Conservation (phyloP, 352 stramenopile genomes). For the Phytophthora pistaciae region DNA sequence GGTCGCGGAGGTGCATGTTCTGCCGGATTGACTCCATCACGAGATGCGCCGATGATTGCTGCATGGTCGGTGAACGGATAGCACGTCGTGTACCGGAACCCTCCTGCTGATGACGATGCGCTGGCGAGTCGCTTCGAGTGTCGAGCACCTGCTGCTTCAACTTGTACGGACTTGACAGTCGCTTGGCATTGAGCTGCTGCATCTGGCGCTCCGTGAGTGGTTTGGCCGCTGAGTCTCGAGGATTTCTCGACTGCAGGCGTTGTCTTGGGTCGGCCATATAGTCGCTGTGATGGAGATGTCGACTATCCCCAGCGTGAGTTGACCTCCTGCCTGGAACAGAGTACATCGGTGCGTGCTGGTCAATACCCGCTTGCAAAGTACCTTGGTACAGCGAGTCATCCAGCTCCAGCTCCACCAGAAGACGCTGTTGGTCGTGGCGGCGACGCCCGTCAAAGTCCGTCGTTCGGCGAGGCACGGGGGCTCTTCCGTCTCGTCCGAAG, state of each 20-base stretch:
- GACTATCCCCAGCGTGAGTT: slow-evolving; percentile 2
- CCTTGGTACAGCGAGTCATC: slow-evolving; percentile 55
- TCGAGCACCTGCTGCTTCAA: slow-evolving; percentile 70
- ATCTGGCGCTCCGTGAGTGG: slow-evolving; percentile 18
- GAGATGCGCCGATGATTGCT: slow-evolving; percentile 36
- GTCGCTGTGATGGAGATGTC: slow-evolving; percentile 12
- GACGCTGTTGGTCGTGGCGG: slow-evolving; percentile 48
- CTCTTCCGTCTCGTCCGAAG: slow-evolving; percentile 14
- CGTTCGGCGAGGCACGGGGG: slow-evolving; percentile 3
- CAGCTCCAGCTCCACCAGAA: slow-evolving; percentile 77
- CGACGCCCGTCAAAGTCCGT: slow-evolving; percentile 26
- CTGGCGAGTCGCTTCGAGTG: slow-evolving; percentile 30
- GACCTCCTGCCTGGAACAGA: slow-evolving; percentile 2
- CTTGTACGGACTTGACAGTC: slow-evolving; percentile 66
- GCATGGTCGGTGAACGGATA: slow-evolving; percentile 5
- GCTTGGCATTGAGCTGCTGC: slow-evolving; percentile 28
- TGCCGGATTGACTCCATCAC: slow-evolving; percentile 60
- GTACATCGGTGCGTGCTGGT: slow-evolving; percentile 9
- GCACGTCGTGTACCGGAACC: slow-evolving; percentile 3
- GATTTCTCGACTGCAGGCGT: slow-evolving; percentile 9
- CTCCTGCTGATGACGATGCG: slow-evolving; percentile 8
- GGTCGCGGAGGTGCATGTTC: slow-evolving; percentile 56
- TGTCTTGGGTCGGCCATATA: slow-evolving; percentile 11
- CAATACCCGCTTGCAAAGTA: slow-evolving; percentile 7
- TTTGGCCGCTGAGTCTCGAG: slow-evolving; percentile 17